Evolutionary conservation across 2,329 filamentous ascomycete genomes (phyloP).

Genomic region (Aspergillus piperis): DNA sequence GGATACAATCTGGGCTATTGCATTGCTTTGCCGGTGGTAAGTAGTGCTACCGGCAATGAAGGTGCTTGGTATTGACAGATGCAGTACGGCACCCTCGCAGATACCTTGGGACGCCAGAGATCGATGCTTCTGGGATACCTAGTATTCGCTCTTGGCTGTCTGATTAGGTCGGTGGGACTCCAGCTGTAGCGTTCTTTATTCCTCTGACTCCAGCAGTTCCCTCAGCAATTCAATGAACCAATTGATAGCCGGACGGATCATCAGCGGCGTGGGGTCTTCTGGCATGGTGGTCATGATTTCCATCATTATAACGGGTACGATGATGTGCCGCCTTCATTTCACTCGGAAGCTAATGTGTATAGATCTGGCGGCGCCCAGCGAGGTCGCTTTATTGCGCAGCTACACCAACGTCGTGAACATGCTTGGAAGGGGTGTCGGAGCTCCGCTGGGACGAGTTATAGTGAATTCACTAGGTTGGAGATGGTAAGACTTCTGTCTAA

Average conservation of each 20-base stretch:
- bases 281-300: neutral
- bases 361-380: conserved; percentile 3
- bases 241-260: neutral
- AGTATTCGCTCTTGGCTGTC: neutral
- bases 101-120: neutral
- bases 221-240: neutral
- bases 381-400: conserved; percentile 3
- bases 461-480: neutral
- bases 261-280: neutral
- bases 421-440: neutral
- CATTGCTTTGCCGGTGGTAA: conserved; percentile 5
- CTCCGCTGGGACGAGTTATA: neutral
- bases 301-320: neutral
- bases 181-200: too few relatives aligned
- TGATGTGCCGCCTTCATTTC: too few relatives aligned
- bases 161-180: neutral
- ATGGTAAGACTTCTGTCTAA: neutral
- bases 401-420: conserved; percentile 1
- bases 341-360: neutral
- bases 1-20: conserved; percentile 4
- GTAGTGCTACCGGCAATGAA: neutral
- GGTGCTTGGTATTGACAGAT: too few relatives aligned
- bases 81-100: neutral
- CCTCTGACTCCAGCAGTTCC: neutral
- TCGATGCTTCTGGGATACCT: neutral